phyloP scores from a whole-genome alignment of 2,329 filamentous ascomycete species.

The Penicillium paneum region DNA sequence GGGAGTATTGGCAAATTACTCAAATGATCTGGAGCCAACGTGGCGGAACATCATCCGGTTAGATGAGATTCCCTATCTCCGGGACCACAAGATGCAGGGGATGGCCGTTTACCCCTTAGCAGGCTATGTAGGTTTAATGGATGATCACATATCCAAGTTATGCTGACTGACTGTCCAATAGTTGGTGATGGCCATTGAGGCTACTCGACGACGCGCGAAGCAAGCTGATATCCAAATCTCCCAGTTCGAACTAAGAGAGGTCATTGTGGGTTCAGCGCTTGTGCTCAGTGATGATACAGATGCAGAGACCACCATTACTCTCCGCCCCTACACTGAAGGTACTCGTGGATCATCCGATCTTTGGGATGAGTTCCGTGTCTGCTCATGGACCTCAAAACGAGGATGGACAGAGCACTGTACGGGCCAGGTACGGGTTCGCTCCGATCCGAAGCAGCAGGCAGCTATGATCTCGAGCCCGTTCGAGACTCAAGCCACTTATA shows the following conservation, averaged over 20 bases:
- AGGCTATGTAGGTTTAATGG: constrained; percentile 19
- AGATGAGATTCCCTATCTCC: constrained; percentile 27
- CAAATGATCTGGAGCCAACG: constrained; percentile 21
- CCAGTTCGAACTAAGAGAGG: constrained; percentile 49
- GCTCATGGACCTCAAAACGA: constrained; percentile 25
- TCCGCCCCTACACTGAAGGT: constrained; percentile 41
- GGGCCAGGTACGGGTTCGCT: constrained; percentile 26
- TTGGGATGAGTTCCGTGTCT: constrained; percentile 30
- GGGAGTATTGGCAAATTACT: constrained; percentile 28
- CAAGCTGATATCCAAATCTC: constrained; percentile 35
- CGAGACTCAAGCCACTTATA: constrained; percentile 12
- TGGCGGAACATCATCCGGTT: constrained; percentile 29
- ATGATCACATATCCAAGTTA: background rate
- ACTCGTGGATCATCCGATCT: constrained; percentile 33
- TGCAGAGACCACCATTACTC: constrained; percentile 51
- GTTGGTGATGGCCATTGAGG: constrained; percentile 33
- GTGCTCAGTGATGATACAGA: constrained; percentile 49
- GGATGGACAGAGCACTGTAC: constrained; percentile 30
- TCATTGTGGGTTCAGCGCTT: constrained; percentile 48
- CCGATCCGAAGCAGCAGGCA: constrained; percentile 17
- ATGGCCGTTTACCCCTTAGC: constrained; percentile 25
- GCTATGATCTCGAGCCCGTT: constrained; percentile 15
- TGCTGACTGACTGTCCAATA: constrained; percentile 4
- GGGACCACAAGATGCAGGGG: constrained; percentile 35
- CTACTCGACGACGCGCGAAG: constrained; percentile 29